Evolutionary conservation across 257 asterid species (phyloP).

Genomic region (Solanum phureja): DNA sequence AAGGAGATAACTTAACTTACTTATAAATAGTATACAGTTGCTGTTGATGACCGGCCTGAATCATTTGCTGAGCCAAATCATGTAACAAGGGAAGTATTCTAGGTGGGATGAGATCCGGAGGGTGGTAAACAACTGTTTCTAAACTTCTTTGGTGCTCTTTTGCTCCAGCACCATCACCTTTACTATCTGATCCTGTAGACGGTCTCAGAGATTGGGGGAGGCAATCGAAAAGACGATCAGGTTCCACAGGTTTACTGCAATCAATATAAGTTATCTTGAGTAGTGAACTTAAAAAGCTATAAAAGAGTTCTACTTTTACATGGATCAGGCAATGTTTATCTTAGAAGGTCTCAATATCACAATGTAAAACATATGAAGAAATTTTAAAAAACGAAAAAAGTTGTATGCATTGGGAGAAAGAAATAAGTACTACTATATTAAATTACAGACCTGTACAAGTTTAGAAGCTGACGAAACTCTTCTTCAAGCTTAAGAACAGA

Average conservation of each 20-base stretch:
- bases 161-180: conserved; percentile 30
- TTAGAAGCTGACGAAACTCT: conserved; percentile 72
- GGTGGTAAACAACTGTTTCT: conserved; percentile 56
- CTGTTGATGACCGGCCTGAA: conserved; percentile 78
- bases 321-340: not conserved
- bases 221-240: conserved; percentile 85
- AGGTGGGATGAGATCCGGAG: conserved; percentile 67
- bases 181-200: conserved; percentile 51
- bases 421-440: not conserved
- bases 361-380: not conserved
- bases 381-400: not conserved
- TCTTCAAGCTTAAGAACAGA: conserved; percentile 76
- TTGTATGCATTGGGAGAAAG: not conserved
- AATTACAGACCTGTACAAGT: conserved; percentile 51
- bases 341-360: not conserved
- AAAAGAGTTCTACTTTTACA: not conserved
- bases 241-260: conserved; percentile 92
- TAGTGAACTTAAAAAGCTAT: not conserved
- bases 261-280: not conserved
- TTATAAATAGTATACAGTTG: conserved; percentile 58
- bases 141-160: conserved; percentile 47
- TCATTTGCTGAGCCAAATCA: conserved; percentile 56
- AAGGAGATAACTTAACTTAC: conserved; percentile 20
- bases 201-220: conserved; percentile 77
- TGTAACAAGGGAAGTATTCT: conserved; percentile 71